Percentiles rank a stretch among this genome's conserved stretches.
These are phyloP conservation scores for Metarhizium sp. DNA, from an alignment of 2,329 filamentous ascomycete species.

Conservation along the genomic window DNA sequence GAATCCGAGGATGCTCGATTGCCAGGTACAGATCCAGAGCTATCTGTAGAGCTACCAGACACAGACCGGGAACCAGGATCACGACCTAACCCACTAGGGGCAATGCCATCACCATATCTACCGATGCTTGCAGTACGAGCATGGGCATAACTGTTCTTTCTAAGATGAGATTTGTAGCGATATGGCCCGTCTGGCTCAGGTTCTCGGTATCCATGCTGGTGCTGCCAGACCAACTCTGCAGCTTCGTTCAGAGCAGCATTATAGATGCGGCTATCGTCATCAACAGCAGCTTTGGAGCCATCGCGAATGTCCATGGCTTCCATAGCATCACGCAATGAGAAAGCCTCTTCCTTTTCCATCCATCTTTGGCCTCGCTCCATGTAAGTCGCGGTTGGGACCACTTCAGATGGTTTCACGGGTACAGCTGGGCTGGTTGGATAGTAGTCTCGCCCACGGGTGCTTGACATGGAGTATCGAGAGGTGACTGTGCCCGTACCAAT, in stretches of 20 bases:
- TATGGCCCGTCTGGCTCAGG: constrained; percentile 51
- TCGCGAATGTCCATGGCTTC: constrained; percentile 58
- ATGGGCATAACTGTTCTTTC: constrained; percentile 62
- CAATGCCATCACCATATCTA: constrained; percentile 32
- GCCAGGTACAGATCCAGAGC: constrained; percentile 28
- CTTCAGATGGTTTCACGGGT: constrained; percentile 47
- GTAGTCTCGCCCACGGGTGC: constrained; percentile 39
- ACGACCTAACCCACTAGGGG: constrained; percentile 32
- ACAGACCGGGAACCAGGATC: constrained; percentile 34
- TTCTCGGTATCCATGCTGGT: constrained; percentile 47
- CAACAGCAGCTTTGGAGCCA: constrained; percentile 17
- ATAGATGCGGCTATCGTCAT: constrained; percentile 56
- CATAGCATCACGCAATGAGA: constrained; percentile 61
- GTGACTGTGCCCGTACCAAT: constrained; percentile 33
- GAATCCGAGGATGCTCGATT: constrained; percentile 19
- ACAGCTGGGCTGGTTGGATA: constrained; percentile 33
- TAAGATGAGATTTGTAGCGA: constrained; percentile 58
- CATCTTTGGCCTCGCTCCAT: constrained; percentile 65
- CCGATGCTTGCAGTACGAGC: constrained; percentile 53
- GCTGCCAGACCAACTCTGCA: constrained; percentile 69
- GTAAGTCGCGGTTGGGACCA: constrained; percentile 59
- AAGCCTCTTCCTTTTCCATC: constrained; percentile 74
- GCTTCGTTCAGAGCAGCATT: constrained; percentile 67
- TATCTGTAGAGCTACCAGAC: constrained; percentile 43
- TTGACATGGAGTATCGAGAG: constrained; percentile 40